Evolutionary conservation across 2,329 filamentous ascomycete species (phyloP), one percentile per base, ranked within the genome.

Genomic region (Cladosporium cucumerinum): DNA sequence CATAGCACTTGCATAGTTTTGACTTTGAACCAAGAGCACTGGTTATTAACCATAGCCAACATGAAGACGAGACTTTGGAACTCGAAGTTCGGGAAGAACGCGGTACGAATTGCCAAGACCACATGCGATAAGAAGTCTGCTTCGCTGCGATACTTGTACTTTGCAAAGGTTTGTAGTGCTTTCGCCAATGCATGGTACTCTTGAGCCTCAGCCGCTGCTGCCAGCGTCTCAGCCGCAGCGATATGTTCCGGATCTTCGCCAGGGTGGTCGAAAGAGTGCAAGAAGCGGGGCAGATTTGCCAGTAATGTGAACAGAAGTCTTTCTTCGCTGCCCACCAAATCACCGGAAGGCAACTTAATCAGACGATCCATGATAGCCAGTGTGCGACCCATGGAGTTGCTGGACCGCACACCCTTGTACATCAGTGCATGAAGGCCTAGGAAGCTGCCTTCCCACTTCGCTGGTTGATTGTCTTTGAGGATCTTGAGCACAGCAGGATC

Each of bases 1-100:
- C 91, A 91, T 0, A 99, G 85, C 14, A 98, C 88, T 66, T 92
- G 89, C 91, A 99, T 96, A 0, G 91, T 93, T 80, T 95, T 94
- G 51, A 93, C 82, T 75, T 96, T 96, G 77, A 98, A 91, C 91
- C 93, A 97, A 2, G 91, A 85, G 0, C 89, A 85, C 36, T 89
- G 89, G 74, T 99, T 99, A 16, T 93, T 97, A 61, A 99, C 82
- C 57, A 97, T 84, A 1, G 95, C 93, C 78, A 98, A 91, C 51
- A 98, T 80, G 79, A 97, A 97, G 0, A 93, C 92, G 12, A 99
- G 79, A 81, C 92, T 91, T 66, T 88, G 86, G 70, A 96, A 92
- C 71, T 98, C 94, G 65, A 91, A 85, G 30, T 86, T 84, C 1
- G 93, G 93, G 66, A 97, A 90, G 77, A 91, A 98, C 30, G 88